phyloP scores from a whole-genome alignment of 2,329 filamentous ascomycete species.

The Stagonosporopsis chrysanthemi region DNA sequence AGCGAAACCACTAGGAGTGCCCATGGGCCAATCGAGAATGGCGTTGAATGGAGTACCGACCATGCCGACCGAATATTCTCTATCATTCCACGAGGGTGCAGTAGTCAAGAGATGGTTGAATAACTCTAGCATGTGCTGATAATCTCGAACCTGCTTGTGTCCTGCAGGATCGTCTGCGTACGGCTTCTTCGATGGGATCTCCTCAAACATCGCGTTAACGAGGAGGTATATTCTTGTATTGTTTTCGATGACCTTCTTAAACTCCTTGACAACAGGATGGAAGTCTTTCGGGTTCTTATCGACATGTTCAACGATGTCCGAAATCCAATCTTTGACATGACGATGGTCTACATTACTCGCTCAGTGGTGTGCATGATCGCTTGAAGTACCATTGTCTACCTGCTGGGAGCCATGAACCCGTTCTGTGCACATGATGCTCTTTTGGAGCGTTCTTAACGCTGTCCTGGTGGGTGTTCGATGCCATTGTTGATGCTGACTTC shows the following conservation, averaged over 20 bases:
- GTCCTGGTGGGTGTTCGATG: slow-evolving; percentile 22
- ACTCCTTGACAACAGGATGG: slow-evolving; percentile 63
- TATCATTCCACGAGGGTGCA: slow-evolving; percentile 53
- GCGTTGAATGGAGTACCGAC: slow-evolving; percentile 66
- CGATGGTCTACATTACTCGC: slow-evolving; percentile 64
- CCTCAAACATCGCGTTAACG: slow-evolving; percentile 71
- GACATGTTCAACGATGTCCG: slow-evolving; percentile 62
- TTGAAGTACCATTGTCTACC: neutral
- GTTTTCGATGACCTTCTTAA: slow-evolving; percentile 68
- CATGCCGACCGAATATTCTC: slow-evolving; percentile 50
- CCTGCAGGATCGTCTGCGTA: slow-evolving; percentile 70
- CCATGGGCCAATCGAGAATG: slow-evolving; percentile 64
- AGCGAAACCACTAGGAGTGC: slow-evolving; percentile 60
- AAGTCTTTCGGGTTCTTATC: slow-evolving; percentile 61
- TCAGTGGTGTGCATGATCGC: neutral
- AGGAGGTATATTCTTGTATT: slow-evolving; percentile 72
- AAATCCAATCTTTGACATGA: slow-evolving; percentile 70
- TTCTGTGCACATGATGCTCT: slow-evolving; percentile 30
- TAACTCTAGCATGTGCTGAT: slow-evolving; percentile 70
- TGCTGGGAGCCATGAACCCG: slow-evolving; percentile 15
- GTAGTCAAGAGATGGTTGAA: slow-evolving; percentile 64
- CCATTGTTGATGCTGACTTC: neutral
- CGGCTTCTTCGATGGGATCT: slow-evolving; percentile 67
- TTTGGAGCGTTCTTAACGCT: slow-evolving; percentile 24
- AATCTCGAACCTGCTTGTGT: slow-evolving; percentile 68